phyloP scores from a whole-genome alignment of 164 flowering plant genomes.

The Litsea cubeba region DNA sequence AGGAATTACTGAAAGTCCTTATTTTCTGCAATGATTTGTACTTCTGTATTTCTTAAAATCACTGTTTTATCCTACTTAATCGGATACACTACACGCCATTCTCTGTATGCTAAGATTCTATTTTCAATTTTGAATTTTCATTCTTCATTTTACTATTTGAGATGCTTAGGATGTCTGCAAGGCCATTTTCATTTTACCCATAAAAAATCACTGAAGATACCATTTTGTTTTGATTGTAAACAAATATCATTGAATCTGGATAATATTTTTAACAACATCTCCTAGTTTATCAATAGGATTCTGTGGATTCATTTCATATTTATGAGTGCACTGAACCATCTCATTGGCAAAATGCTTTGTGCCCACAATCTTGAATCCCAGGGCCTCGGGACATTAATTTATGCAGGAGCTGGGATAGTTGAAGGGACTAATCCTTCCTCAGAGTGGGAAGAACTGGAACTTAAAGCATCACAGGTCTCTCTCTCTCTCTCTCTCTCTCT shows the following conservation, averaged over 20 bases:
- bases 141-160: too few species aligned
- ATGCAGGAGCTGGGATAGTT: slow-evolving; percentile 95
- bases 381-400: slow-evolving; percentile 73
- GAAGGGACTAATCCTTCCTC: slow-evolving; percentile 65
- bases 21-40: too few species aligned
- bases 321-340: not conserved
- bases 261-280: not conserved
- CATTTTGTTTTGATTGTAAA: not conserved
- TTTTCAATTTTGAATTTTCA: too few species aligned
- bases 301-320: not conserved
- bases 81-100: too few species aligned
- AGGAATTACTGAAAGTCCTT: too few species aligned
- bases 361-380: slow-evolving; percentile 16
- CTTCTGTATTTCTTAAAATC: too few species aligned
- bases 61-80: too few species aligned
- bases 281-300: not conserved
- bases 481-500: slow-evolving; percentile 6
- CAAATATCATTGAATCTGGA: not conserved
- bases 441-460: slow-evolving; percentile 94
- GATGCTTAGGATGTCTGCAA: too few species aligned
- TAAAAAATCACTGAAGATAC: too few species aligned
- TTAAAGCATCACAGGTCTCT: slow-evolving; percentile 83
- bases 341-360: not conserved
- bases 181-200: too few species aligned
- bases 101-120: too few species aligned